Conservation (phyloP, 768 basidiomycete genomes). For the Kwoniella heveanensis region DNA sequence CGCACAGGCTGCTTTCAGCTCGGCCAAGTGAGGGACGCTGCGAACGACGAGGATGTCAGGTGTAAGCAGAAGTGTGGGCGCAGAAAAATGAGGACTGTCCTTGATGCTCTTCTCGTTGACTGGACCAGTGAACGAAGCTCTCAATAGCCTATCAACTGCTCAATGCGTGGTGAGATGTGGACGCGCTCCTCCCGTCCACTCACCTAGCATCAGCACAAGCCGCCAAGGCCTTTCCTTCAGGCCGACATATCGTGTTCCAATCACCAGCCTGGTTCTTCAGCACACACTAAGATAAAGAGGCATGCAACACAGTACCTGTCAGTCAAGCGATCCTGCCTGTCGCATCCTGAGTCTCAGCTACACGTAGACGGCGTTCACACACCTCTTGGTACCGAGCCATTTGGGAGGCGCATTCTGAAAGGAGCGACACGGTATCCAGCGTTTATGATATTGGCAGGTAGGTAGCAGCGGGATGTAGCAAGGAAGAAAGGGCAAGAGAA, state of each 20-base stretch:
- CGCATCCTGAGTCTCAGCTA: no score
- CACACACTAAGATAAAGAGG: conserved; percentile 50
- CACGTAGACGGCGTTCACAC: no score
- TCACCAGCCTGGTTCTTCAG: conserved; percentile 47
- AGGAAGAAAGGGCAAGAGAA: no score
- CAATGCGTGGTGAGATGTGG: not conserved
- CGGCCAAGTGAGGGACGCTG: conserved; percentile 50
- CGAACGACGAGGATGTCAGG: not conserved
- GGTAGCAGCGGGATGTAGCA: no score
- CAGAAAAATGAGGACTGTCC: no score
- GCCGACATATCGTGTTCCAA: conserved; percentile 47
- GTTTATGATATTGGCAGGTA: no score
- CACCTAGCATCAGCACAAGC: conserved; percentile 51
- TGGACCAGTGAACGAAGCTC: no score
- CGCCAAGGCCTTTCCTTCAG: conserved; percentile 42
- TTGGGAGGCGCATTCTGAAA: conserved; percentile 53
- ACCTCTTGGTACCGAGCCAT: conserved; percentile 54
- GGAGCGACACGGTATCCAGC: not conserved
- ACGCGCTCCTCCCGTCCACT: conserved; percentile 4
- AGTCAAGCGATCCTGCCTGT: no score
- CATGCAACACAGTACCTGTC: not conserved
- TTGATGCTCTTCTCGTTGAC: no score
- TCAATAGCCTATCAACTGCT: no score
- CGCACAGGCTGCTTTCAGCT: conserved; percentile 46
- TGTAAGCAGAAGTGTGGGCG: no score